These are phyloP conservation scores for Potentilla sterilis DNA, from an alignment of 306 rosid genomes.

Conservation along the genomic window DNA sequence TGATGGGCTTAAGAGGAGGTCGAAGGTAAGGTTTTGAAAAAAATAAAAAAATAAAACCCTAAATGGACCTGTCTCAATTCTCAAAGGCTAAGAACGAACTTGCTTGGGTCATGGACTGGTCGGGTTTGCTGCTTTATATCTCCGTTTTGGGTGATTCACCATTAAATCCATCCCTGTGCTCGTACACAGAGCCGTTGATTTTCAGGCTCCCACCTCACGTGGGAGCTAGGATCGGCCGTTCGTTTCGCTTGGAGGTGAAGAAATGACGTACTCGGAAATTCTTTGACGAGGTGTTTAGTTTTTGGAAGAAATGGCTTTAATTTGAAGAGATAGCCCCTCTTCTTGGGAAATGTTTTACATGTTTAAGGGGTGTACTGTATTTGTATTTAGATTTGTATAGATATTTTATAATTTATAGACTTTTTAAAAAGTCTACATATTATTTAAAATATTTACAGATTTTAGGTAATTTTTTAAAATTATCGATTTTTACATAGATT, in stretches of 20 bases:
- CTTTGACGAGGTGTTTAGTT: too few species aligned
- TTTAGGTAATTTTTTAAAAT: too few species aligned
- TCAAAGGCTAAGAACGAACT: slow-evolving; percentile 10
- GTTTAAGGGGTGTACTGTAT: too few species aligned
- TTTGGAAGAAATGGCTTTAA: too few species aligned
- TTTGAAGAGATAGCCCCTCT: too few species aligned
- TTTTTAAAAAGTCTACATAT: too few species aligned
- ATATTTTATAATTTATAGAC: too few species aligned
- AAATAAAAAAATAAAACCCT: slow-evolving; percentile 38
- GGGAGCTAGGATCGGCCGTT: neutral
- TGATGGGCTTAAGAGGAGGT: slow-evolving; percentile 39
- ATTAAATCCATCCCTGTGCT: neutral
- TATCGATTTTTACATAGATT: too few species aligned
- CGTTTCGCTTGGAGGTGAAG: neutral
- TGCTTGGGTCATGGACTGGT: slow-evolving; percentile 7
- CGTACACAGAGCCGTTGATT: neutral
- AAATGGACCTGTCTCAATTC: slow-evolving; percentile 33
- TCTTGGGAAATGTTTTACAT: too few species aligned
- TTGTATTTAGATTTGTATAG: too few species aligned
- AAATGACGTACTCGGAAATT: neutral
- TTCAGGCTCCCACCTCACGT: neutral
- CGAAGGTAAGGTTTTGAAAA: too few species aligned
- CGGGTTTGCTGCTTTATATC: neutral
- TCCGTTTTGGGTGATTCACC: neutral
- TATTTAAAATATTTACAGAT: too few species aligned